Base-by-base conservation (phyloP, 2,329 filamentous ascomycete species). In the Fusarium concolor region DNA sequence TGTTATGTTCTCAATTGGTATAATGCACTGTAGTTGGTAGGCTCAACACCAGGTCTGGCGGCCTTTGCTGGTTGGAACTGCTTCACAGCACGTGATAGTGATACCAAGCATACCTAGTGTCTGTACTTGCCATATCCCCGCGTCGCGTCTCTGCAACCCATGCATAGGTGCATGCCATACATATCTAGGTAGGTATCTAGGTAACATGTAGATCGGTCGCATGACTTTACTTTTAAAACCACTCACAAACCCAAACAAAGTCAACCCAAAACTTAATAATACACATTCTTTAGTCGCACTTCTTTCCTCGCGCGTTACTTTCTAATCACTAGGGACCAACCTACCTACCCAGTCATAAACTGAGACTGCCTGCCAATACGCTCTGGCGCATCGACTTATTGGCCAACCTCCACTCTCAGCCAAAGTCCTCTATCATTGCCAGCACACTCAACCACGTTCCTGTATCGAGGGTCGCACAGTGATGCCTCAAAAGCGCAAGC, bases 401-500 rank as follows among this genome's bases (percentile, higher is more conserved):
- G 37, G 46, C n/a, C 45, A 35, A 46, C 42, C 44, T 52, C 17
- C 29, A 39, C 22, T 43, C 29, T 17, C 29, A 24, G 24, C 28
- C 33, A 24, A 47, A n/a, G 24, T 51, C 12, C 35, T 18, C n/a
- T 42, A 28, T 37, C 43, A 11, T 46, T 20, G 26, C 26, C 26
- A 26, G 26, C 18, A 22, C 18, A 38, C 22, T 55, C 31, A 26
- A 54, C 41, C 43, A 31, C 18, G n/a, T 42, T 50, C n/a, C 31
- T 41, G 24, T 26, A 44, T 33, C 31, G 37, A 57, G 67, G 62
- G 54, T 70, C 58, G 67, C 62, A 70, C 43, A 70, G 67, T 66
- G 57, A 79, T 79, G 78, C 75, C 79, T 66, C 70, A 72, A 65
- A 81, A 80, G 74, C 78, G 79, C 71, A 80, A 79, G 66, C 76